Evolutionary conservation across 2,329 filamentous ascomycete species (phyloP).

Genomic region (Exophiala phaeomuriformis): DNA sequence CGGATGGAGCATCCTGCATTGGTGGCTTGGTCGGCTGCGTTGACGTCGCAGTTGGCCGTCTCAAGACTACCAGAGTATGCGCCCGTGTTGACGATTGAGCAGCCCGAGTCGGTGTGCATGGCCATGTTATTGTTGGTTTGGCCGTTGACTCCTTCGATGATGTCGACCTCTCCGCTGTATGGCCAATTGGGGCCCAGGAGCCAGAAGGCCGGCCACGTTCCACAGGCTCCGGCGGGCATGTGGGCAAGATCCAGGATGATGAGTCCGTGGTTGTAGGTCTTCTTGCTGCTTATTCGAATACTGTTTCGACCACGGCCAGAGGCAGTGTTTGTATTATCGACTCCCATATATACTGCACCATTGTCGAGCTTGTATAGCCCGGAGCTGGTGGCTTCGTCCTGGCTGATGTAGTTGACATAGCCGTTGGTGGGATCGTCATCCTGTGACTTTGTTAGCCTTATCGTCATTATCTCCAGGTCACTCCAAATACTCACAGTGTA

Average conservation of each 20-base stretch:
- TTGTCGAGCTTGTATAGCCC: slow-evolving; percentile 53
- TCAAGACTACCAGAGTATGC: slow-evolving; percentile 43
- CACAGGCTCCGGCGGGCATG: slow-evolving; percentile 66
- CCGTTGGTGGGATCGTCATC: slow-evolving; percentile 63
- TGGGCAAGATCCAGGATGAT: slow-evolving; percentile 66
- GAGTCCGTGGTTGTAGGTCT: slow-evolving; percentile 57
- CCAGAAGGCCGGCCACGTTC: slow-evolving; percentile 64
- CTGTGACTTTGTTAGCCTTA: slow-evolving; percentile 24
- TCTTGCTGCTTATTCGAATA: slow-evolving; percentile 61
- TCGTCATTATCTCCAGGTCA: neutral
- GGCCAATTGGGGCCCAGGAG: slow-evolving; percentile 56
- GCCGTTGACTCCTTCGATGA: slow-evolving; percentile 65
- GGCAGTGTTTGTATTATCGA: slow-evolving; percentile 55
- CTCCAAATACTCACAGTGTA: slow-evolving; percentile 36
- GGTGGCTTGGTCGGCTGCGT: slow-evolving; percentile 37
- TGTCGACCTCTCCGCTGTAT: slow-evolving; percentile 59
- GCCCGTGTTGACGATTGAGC: slow-evolving; percentile 46
- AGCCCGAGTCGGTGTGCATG: slow-evolving; percentile 58
- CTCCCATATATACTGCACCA: slow-evolving; percentile 59
- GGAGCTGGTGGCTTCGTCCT: slow-evolving; percentile 47
- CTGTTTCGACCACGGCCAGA: slow-evolving; percentile 58
- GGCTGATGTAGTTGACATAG: slow-evolving; percentile 63
- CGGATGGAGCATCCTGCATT: slow-evolving; percentile 55
- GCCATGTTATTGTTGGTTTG: slow-evolving; percentile 55
- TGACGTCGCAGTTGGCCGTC: slow-evolving; percentile 52